Conservation (phyloP, 2,329 filamentous ascomycete species). For the Trichoderma brevicompactum region DNA sequence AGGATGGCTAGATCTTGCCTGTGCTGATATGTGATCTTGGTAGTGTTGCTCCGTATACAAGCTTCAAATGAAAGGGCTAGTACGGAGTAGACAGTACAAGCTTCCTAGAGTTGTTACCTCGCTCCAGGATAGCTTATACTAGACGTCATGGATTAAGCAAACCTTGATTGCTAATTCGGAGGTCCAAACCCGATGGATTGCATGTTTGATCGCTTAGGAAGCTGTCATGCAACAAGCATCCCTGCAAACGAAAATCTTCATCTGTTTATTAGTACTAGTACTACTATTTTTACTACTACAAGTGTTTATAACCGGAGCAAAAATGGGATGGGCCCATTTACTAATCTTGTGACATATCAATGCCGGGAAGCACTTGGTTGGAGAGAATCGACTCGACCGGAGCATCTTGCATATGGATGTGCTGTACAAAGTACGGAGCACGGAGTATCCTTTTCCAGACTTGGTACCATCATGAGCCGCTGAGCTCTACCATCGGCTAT, state of each 20-base stretch:
- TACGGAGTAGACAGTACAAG: not conserved
- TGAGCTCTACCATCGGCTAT: not conserved
- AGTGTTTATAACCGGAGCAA: no score
- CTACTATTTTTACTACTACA: not conserved
- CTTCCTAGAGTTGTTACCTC: not conserved
- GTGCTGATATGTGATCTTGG: not conserved
- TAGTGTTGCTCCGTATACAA: not conserved
- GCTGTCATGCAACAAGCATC: not conserved
- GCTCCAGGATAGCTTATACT: not conserved
- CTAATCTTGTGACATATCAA: not conserved
- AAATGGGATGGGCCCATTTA: not conserved
- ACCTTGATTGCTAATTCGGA: not conserved
- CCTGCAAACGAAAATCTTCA: not conserved
- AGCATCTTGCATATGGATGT: not conserved
- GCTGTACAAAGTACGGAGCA: not conserved
- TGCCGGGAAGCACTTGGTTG: not conserved
- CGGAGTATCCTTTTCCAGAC: not conserved
- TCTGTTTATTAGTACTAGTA: no score
- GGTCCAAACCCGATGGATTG: not conserved
- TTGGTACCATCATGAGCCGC: constrained; percentile 9
- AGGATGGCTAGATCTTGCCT: not conserved
- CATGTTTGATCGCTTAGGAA: not conserved
- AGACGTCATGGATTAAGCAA: not conserved
- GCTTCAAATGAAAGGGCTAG: constrained; percentile 6
- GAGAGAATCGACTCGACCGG: not conserved